Evolutionary conservation across 2,329 filamentous ascomycete genomes (phyloP), one percentile per base, ranked within the genome.

Genomic region (Colletotrichum plurivorum): DNA sequence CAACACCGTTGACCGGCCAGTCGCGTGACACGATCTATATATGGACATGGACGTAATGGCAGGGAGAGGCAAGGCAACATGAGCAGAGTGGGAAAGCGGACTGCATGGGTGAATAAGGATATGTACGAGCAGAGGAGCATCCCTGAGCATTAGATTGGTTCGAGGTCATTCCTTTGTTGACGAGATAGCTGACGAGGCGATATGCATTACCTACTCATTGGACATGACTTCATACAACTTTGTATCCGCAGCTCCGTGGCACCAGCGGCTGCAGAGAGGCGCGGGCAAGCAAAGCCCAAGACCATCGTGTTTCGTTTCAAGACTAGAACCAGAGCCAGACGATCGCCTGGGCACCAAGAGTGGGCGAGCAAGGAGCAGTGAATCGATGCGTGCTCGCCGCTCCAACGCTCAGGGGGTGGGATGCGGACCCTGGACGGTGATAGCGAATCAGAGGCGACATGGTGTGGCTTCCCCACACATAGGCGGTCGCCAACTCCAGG

Each of bases 71-170:
- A 56, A 46, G 46, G 63, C 67, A 67, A 70, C 39, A 66, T 46
- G 43, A 36, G 53, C 12, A 41, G 41, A 27, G 52, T 10, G 31
- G 31, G 41, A 27, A 27, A 36, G n/a, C 41, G 27, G 52, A 53
- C 22, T 43, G 57, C 64, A 68, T 63, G 51, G 64, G 41, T 63
- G 52, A 70, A 48, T 46, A 63, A 63, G 67, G 56, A 68, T 53
- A 49, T 70, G 67, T 70, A 70, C 67, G 67, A 70, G 57, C 57
- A 70, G 56, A 67, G 63, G 53, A 67, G 63, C 64, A 63, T 70
- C 57, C 39, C 51, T 63, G 57, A 59, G 67, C 67, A 70, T 70
- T 63, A 69, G 52, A 68, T 68, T 70, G 67, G 67, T 70, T 70
- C 48, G 41, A 65, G 55, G 45, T 52, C 12, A 54, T 52, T 53